Percentiles rank a stretch among this genome's conserved stretches.
phyloP scores from a whole-genome alignment of 2,329 filamentous ascomycete species.

The Botryotinia calthae region DNA sequence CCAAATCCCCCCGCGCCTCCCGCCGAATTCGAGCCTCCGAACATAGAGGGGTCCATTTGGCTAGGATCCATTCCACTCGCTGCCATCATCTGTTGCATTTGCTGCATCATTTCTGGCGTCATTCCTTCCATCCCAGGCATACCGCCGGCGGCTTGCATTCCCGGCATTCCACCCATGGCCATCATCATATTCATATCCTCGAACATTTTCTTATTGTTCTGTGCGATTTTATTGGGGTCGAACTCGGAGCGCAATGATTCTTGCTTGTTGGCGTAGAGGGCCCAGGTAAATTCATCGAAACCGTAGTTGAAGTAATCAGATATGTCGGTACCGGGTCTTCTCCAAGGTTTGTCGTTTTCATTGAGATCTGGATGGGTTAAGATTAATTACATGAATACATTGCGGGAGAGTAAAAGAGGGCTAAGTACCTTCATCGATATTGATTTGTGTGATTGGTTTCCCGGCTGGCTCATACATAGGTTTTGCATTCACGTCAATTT shows the following conservation, averaged over 20 bases:
- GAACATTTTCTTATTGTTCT: slow-evolving; percentile 75
- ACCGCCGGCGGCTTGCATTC: slow-evolving; percentile 40
- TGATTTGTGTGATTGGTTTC: slow-evolving; percentile 74
- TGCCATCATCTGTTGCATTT: slow-evolving; percentile 72
- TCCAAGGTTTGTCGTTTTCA: slow-evolving; percentile 90
- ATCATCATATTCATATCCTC: slow-evolving; percentile 71
- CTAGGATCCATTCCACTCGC: slow-evolving; percentile 61
- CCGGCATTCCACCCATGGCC: slow-evolving; percentile 50
- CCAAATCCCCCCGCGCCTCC: slow-evolving; percentile 43
- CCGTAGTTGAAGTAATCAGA: slow-evolving; percentile 99
- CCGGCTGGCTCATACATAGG: slow-evolving; percentile 77
- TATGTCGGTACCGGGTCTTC: slow-evolving; percentile 87
- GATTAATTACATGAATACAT: not conserved
- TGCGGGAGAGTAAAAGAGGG: not conserved
- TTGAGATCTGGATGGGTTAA: slow-evolving; percentile 53
- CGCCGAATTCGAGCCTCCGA: slow-evolving; percentile 57
- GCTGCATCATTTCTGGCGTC: slow-evolving; percentile 62
- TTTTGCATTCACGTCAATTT: slow-evolving; percentile 78
- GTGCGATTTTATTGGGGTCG: slow-evolving; percentile 60
- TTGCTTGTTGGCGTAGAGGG: slow-evolving; percentile 88
- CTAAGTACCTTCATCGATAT: slow-evolving; percentile 63
- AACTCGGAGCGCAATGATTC: slow-evolving; percentile 75
- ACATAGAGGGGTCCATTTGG: slow-evolving; percentile 63
- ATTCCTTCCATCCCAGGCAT: slow-evolving; percentile 63
- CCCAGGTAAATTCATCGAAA: slow-evolving; percentile 98